A percentile compares a stretch with the other conserved stretches of the same genome.
Evolutionary conservation across 192 early-diverging fungal species (phyloP).

Genomic region (Backusella tarrabulga): DNA sequence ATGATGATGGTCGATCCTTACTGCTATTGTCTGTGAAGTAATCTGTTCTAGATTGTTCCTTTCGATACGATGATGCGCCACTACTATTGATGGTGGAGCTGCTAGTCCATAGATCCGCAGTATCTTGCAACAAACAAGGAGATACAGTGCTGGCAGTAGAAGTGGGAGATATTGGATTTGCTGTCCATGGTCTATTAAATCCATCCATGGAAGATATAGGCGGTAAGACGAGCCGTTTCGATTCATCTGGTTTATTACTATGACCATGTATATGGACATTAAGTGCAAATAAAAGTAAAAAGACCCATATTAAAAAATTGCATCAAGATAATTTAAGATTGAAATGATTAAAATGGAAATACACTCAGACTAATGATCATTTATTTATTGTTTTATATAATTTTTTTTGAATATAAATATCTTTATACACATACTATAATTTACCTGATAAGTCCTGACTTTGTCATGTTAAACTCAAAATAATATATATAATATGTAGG

Average conservation of each 20-base stretch:
- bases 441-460: neutral
- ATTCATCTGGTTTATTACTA: slow-evolving; percentile 4
- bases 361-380: neutral
- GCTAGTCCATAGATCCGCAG: neutral
- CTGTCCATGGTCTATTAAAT: slow-evolving; percentile 2
- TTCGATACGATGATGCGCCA: slow-evolving; percentile 3
- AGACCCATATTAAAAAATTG: neutral
- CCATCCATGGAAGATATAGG: slow-evolving; percentile 10
- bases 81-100: neutral
- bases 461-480: neutral
- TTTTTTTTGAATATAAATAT: neutral
- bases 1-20: neutral
- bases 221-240: slow-evolving; percentile 4
- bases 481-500: neutral
- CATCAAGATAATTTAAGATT: neutral
- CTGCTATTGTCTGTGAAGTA: neutral
- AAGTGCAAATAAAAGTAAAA: neutral
- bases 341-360: neutral
- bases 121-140: neutral
- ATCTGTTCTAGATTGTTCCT: neutral
- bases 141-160: neutral
- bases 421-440: neutral
- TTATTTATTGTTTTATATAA: neutral
- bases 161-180: neutral
- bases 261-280: neutral